Base-by-base conservation (phyloP, 345 rosid species). In the Crucihimalaya himalaica region DNA sequence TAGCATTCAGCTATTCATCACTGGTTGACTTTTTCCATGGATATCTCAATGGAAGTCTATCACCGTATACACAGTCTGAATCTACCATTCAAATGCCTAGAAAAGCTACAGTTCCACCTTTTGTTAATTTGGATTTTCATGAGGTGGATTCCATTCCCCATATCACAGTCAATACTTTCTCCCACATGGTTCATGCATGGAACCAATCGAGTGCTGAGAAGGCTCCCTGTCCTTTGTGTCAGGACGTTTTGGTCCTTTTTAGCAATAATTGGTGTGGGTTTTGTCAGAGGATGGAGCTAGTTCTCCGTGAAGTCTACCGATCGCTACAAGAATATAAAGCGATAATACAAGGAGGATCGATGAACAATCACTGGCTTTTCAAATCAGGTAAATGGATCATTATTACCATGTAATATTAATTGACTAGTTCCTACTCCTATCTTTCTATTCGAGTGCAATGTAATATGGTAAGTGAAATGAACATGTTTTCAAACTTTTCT, bases 261-360 rank as follows among this genome's bases (percentile, higher is more conserved):
- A 88, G 89, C 82, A 87, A 78, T 72, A 81, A 73, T 8, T 91
- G 96, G 97, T 91, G 97, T 80, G 98, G 93, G 21, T 91, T 94
- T 83, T 94, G 98, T 78, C 96, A 87, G 83, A 86, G 96, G 86
- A 91, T 88, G 96, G 97, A 87, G 72, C 85, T 89, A 73, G 88
- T 85, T 79, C 87, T 91, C 69, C 87, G 93, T 73, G 98, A 91
- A 82, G 92, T 87, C 25, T 81, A 84, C 80, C 84, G 86, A 62
- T 86, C 95, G 40, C 64, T 89, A 58, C 86, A 79, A 63, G 90
- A 87, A 57, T 81, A 82, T 70, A 71, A 77, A 76, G 78, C 56
- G 43, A 53, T 81, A 71, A 68, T 82, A 70, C 80, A 85, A 71
- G 60, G 70, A 68, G 81, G 70, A 71, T 80, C 82, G 63, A 63